A percentile compares a stretch with the other conserved stretches of the same genome.
These are phyloP conservation scores for Euphorbia pulcherrima DNA, from an alignment of 345 rosid species.

Conservation along the genomic window DNA sequence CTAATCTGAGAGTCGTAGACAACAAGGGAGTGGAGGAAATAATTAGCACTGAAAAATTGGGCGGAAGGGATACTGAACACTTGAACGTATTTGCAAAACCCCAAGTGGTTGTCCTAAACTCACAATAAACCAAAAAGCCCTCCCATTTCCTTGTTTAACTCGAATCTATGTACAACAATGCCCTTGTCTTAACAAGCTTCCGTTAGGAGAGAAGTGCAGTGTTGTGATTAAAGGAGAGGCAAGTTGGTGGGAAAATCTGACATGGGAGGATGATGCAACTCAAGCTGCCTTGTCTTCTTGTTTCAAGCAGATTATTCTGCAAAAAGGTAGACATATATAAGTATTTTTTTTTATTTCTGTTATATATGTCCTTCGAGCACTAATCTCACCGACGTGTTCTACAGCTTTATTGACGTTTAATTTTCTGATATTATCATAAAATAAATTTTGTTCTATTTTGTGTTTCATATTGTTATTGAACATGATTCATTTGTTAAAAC, in stretches of 20 bases:
- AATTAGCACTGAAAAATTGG: neutral
- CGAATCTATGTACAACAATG: neutral
- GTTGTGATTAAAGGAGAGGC: conserved; percentile 6
- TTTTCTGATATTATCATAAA: no score
- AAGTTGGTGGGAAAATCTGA: conserved; percentile 10
- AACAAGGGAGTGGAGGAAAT: neutral
- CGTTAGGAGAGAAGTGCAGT: conserved; percentile 3
- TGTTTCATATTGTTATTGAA: no score
- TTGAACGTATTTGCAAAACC: conserved; percentile 21
- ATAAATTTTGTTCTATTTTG: no score
- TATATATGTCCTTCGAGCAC: no score
- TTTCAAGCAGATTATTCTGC: neutral
- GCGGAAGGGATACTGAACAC: neutral
- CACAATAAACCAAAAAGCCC: conserved; percentile 18
- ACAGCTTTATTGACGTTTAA: no score
- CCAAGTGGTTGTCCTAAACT: no score
- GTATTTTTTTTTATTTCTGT: no score
- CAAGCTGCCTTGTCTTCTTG: neutral
- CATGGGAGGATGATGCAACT: neutral
- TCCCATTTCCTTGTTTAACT: conserved; percentile 19
- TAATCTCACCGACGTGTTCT: no score
- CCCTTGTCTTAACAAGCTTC: conserved; percentile 24
- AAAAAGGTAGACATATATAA: no score
- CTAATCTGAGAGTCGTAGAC: neutral
- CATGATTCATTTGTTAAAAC: no score